These are phyloP conservation scores for Prunus armeniaca DNA, from an alignment of 306 rosid species.

Conservation along the genomic window DNA sequence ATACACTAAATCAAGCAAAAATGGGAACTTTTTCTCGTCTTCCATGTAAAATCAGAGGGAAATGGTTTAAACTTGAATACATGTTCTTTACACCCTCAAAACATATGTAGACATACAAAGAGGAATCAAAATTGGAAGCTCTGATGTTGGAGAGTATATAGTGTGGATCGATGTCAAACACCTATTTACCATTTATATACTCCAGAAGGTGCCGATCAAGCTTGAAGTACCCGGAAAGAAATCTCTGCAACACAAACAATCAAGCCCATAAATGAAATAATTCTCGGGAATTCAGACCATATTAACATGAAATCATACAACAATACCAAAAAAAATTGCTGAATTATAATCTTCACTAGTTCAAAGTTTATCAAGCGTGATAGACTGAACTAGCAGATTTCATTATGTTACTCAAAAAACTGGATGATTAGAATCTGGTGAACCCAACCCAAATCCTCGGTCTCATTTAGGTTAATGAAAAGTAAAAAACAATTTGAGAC, in stretches of 20 bases:
- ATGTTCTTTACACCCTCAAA: not conserved
- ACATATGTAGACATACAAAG: not conserved
- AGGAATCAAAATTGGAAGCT: not conserved
- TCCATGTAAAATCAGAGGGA: not conserved
- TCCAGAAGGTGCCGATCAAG: conserved; percentile 85
- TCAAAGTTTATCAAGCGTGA: not conserved
- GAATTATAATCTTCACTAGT: not conserved
- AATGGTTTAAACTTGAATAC: not conserved
- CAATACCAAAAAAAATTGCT: not conserved
- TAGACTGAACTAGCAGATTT: not conserved
- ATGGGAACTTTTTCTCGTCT: not conserved
- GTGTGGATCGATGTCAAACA: not conserved
- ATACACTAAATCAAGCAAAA: no score
- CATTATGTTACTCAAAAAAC: not conserved
- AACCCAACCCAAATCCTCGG: not conserved
- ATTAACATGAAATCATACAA: not conserved
- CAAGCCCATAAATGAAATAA: not conserved
- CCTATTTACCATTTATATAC: conserved; percentile 64
- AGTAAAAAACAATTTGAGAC: not conserved
- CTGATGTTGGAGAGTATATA: not conserved
- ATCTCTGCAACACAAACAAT: conserved; percentile 54
- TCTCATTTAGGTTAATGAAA: not conserved
- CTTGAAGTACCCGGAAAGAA: conserved; percentile 68
- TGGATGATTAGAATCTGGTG: not conserved
- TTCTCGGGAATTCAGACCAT: not conserved